Base-by-base conservation (phyloP, 2,329 filamentous ascomycete species). In the Leptographium procerum region DNA sequence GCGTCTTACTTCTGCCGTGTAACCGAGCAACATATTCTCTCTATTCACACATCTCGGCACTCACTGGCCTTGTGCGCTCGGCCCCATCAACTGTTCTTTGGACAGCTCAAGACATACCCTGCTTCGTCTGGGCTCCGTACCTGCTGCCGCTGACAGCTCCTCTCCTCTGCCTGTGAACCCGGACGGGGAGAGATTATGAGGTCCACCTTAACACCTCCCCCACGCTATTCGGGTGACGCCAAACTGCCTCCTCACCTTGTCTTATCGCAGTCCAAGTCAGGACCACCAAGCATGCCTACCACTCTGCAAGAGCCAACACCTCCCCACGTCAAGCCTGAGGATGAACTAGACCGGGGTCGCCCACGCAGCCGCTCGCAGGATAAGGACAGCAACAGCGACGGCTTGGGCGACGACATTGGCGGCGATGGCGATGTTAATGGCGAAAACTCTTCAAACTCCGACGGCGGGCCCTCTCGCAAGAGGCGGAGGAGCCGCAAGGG, bases 401-500 rank as follows among this genome's bases (percentile, higher is more conserved):
- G 73, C 52, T 69, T 73, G 29, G 71, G 71, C 48, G 74, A 75
- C 61, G 71, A 68, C 51, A 72, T 71, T 36, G 69, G 66, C 47
- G 66, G 65, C 13, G 69, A 72, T 19, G 70, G 65, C 26, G 73
- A 75, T 50, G 70, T 66, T 16, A 72, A 73, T 60, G 73, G 74
- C 58, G 76, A 70, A 22, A 73, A 75, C 61, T 80, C 78, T 6
- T 80, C 78, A 36, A 78, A 77, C 64, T 79, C 77, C 2, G 78
- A 81, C 33, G 78, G 78, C 1, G 54, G 54, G 9, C 77, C 79
- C 3, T 72, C 73, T 6, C 76, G 78, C 58, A 84, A 90, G 72
- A 76, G 86, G 59, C 76, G 87, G 64, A 75, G 87, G 58, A 91
- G 87, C 72, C 82, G 88, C 63, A 91, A 91, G 70, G 87, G 86